Evolutionary conservation across 1,284 basidiomycete genomes (phyloP).

Genomic region (Volvariella volvacea): DNA sequence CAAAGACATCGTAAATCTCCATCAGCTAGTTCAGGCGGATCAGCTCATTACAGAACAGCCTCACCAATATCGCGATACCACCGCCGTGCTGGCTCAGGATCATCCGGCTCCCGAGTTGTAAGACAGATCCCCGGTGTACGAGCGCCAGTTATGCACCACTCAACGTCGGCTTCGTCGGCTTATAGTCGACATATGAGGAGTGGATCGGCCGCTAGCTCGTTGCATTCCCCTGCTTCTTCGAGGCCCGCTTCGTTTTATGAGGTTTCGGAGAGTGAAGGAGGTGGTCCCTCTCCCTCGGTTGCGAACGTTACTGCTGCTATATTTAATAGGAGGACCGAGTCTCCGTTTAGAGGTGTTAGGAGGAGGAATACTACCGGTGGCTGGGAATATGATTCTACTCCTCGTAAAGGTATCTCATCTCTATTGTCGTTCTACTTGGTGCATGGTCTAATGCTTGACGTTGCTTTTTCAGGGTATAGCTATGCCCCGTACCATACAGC

Average conservation of each 20-base stretch:
- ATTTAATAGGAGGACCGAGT: slow-evolving; percentile 14
- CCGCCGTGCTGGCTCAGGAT: slow-evolving; percentile 63
- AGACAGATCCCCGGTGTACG: too few relatives aligned
- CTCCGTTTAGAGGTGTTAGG: slow-evolving; percentile 18
- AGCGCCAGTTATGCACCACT: too few relatives aligned
- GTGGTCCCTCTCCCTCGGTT: slow-evolving; percentile 11
- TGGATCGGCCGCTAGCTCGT: slow-evolving; percentile 68
- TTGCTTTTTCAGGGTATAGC: slow-evolving; percentile 22
- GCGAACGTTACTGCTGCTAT: slow-evolving; percentile 23
- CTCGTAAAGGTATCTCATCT: too few relatives aligned
- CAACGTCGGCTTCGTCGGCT: too few relatives aligned
- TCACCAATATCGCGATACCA: slow-evolving; percentile 70
- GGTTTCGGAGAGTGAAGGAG: slow-evolving; percentile 59
- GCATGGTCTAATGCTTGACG: too few relatives aligned
- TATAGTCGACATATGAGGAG: slow-evolving; percentile 45
- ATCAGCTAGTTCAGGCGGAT: slow-evolving; percentile 68
- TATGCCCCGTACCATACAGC: slow-evolving; percentile 19
- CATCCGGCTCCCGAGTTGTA: slow-evolving; percentile 70
- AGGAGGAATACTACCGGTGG: slow-evolving; percentile 12
- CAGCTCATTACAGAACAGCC: slow-evolving; percentile 51
- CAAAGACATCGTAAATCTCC: slow-evolving; percentile 62
- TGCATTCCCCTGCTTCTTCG: slow-evolving; percentile 65
- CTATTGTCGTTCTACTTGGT: too few relatives aligned
- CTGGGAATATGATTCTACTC: too few relatives aligned
- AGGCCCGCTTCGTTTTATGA: slow-evolving; percentile 73